Conservation (phyloP, 2,329 filamentous ascomycete species). For the Pseudogymnoascus sp. region DNA sequence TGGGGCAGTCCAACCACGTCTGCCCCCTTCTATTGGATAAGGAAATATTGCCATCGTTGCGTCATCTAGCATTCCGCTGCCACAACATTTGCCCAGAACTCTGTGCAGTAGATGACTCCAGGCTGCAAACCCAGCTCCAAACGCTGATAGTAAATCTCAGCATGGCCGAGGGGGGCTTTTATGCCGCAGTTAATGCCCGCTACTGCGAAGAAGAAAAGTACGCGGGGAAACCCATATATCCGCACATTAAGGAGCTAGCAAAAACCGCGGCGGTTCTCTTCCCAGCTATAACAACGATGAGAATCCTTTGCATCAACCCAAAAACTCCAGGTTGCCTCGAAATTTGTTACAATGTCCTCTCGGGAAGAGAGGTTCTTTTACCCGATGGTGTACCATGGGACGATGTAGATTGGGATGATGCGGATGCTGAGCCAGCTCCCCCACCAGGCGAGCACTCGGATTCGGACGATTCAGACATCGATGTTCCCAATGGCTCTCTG, state of each 20-base stretch:
- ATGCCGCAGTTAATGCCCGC: background rate
- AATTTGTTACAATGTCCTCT: background rate
- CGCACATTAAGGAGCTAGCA: background rate
- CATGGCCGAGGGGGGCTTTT: background rate
- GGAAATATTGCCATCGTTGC: background rate
- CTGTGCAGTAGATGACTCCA: background rate
- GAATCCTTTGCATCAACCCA: background rate
- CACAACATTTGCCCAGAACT: background rate
- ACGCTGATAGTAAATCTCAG: background rate
- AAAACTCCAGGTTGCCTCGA: background rate
- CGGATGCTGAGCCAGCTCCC: background rate
- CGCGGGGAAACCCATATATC: background rate
- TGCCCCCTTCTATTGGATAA: background rate
- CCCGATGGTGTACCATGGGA: background rate
- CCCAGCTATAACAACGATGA: background rate
- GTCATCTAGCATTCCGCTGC: background rate
- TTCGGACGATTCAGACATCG: background rate
- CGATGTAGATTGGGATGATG: slow-evolving; percentile 4
- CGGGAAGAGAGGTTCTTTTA: background rate
- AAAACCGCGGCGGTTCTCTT: background rate
- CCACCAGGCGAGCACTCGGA: background rate
- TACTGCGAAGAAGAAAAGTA: background rate
- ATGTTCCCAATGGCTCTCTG: background rate
- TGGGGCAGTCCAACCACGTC: background rate
- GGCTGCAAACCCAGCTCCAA: background rate